Base-by-base conservation (phyloP, 2,329 filamentous ascomycete genomes). In the Bipolaris zeicola region DNA sequence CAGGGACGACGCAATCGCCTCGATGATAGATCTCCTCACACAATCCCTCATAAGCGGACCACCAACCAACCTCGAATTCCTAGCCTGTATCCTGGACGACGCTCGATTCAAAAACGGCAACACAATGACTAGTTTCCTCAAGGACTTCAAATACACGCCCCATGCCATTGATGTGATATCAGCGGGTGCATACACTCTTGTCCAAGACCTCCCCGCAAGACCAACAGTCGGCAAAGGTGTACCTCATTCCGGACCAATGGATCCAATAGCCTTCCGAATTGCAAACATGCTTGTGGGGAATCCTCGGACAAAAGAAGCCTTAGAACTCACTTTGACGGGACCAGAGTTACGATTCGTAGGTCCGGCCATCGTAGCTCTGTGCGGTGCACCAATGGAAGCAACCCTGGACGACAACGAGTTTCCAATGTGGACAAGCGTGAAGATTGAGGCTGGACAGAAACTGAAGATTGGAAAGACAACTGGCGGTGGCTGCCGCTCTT, bases 261-360 rank as follows among this genome's bases (percentile, higher is more conserved):
- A 88, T 64, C 77, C 80, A 0, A 66, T 87, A n/a, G 79, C 83
- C 1, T 82, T 84, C 43, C 80, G 81, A 22, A 77, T 87, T 26
- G 85, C 83, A 2, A 89, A 89, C 60, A 74, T 82, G 18, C 76
- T 89, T 1, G 85, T 84, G 0, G 85, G 85, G 0, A 88, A 89
- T 50, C 62, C 78, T 0, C 66, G 76, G 0, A 79, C 77, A 0
- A 79, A 73, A 3, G 86, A 87, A 67, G 80, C 78, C 0, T 70
- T 89, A 0, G 86, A 89, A 62, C 84, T 87, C 24, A 88, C 86
- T 0, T 63, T 87, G 14, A 81, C 78, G 13, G 86, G 86, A 0
- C 86, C 86, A 0, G 84, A 86, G 31, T 68, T 89, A 18, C 75
- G 76, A 0, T 88, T 88, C 62, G 69, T 84, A 3, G 78, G 78